Evolutionary conservation across 345 rosid genomes (phyloP).

Genomic region (Salix brachista): DNA sequence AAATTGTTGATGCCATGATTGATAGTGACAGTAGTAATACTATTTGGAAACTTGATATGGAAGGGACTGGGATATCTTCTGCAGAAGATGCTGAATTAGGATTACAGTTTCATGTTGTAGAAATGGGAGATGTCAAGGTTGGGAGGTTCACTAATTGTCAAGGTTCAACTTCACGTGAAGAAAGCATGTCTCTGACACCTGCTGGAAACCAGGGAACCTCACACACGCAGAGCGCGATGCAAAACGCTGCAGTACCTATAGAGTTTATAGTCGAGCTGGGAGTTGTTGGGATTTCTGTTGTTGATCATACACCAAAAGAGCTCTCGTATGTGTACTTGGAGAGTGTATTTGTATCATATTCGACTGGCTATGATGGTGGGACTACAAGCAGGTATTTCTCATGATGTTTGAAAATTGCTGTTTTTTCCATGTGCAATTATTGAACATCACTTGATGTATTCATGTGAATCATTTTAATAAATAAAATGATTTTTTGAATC

Average conservation of each 20-base stretch:
- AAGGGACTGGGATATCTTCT: constrained; percentile 43
- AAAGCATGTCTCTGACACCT: constrained; percentile 35
- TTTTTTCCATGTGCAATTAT: neutral
- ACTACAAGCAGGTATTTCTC: constrained; percentile 74
- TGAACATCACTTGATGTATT: neutral
- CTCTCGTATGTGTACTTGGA: constrained; percentile 70
- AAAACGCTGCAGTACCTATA: constrained; percentile 41
- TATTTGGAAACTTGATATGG: constrained; percentile 62
- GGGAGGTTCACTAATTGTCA: constrained; percentile 54
- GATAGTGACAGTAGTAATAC: constrained; percentile 34
- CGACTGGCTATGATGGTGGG: constrained; percentile 90
- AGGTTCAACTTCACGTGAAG: constrained; percentile 34
- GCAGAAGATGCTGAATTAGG: constrained; percentile 43
- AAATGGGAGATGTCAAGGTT: constrained; percentile 66
- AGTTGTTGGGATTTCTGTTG: constrained; percentile 77
- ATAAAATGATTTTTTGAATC: neutral
- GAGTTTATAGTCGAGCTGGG: constrained; percentile 90
- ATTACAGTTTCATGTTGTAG: constrained; percentile 59
- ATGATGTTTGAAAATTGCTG: neutral
- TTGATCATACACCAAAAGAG: constrained; percentile 88
- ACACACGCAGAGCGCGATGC: constrained; percentile 33
- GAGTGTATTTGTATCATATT: constrained; percentile 73
- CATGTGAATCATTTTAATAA: neutral
- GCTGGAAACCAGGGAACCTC: constrained; percentile 43
- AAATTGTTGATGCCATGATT: constrained; percentile 62